phyloP scores from a whole-genome alignment of 1,139 yeast species.

The Yarrowia galli region DNA sequence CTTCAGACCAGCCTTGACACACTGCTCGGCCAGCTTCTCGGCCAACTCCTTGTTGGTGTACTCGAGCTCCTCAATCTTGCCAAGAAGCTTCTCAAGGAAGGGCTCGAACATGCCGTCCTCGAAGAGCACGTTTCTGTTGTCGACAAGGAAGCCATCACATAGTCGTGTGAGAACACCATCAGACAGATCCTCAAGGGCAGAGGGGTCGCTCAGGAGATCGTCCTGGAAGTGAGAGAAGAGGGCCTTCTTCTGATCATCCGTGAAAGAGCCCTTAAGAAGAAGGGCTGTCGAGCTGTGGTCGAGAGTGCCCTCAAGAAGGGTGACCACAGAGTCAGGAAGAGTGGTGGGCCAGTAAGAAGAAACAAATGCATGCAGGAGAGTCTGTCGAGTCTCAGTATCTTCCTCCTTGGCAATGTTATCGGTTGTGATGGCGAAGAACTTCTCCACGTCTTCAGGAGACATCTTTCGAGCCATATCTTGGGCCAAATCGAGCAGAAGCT shows the following conservation, averaged over 20 bases:
- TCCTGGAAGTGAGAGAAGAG: slow-evolving; percentile 32
- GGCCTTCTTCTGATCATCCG: slow-evolving; percentile 24
- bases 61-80: slow-evolving; percentile 19
- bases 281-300: slow-evolving; percentile 27
- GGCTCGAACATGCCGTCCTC: slow-evolving; percentile 34
- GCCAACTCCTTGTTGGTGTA: slow-evolving; percentile 31
- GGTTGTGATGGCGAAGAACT: slow-evolving; percentile 32
- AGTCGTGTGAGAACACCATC: slow-evolving; percentile 27
- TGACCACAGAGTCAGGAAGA: slow-evolving; percentile 22
- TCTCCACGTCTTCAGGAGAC: slow-evolving; percentile 3
- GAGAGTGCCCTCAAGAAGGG: slow-evolving; percentile 20
- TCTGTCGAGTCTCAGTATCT: slow-evolving; percentile 14
- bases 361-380: slow-evolving; percentile 28
- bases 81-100: slow-evolving; percentile 12
- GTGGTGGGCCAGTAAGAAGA: slow-evolving; percentile 32
- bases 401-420: slow-evolving; percentile 23
- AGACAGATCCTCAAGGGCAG: slow-evolving; percentile 28
- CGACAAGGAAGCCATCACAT: slow-evolving; percentile 28
- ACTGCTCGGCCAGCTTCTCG: slow-evolving; percentile 5
- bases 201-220: slow-evolving; percentile 26
- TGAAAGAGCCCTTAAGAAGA: slow-evolving; percentile 21
- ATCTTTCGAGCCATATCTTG: slow-evolving; percentile 16
- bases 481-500: slow-evolving; percentile 4
- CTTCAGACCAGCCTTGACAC: slow-evolving; percentile 27
- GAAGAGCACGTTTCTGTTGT: slow-evolving; percentile 15